phyloP scores from a whole-genome alignment of 257 asterid species.

The Plectranthus barbatus region DNA sequence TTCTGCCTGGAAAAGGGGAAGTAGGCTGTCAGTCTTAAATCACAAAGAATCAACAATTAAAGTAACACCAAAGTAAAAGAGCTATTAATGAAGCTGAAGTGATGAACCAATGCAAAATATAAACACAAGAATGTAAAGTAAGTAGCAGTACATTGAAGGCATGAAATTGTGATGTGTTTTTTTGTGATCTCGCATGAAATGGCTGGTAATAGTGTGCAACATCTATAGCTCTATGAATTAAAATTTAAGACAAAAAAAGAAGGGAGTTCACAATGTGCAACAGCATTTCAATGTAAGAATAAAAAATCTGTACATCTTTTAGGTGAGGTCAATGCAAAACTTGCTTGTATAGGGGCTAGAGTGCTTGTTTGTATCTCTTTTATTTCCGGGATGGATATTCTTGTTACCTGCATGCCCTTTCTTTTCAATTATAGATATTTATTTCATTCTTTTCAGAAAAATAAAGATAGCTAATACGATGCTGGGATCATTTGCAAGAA shows the following conservation, averaged over 20 bases:
- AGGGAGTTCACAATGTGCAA: neutral
- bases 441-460: neutral
- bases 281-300: slow-evolving; percentile 8
- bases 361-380: neutral
- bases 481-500: neutral
- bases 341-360: neutral
- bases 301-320: neutral
- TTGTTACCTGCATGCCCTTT: neutral
- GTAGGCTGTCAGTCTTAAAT: neutral
- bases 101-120: neutral
- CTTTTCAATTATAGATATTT: neutral
- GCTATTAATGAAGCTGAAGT: neutral
- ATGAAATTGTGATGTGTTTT: neutral
- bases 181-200: neutral
- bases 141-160: neutral
- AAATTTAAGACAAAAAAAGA: neutral
- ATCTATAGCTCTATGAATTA: neutral
- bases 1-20: slow-evolving; percentile 51
- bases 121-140: neutral
- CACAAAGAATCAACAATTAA: neutral
- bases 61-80: neutral
- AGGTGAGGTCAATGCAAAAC: neutral
- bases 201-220: neutral
- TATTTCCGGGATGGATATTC: neutral
- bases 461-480: neutral